Evolutionary conservation across 2,329 filamentous ascomycete genomes (phyloP).

Genomic region (Colletotrichum agaves): DNA sequence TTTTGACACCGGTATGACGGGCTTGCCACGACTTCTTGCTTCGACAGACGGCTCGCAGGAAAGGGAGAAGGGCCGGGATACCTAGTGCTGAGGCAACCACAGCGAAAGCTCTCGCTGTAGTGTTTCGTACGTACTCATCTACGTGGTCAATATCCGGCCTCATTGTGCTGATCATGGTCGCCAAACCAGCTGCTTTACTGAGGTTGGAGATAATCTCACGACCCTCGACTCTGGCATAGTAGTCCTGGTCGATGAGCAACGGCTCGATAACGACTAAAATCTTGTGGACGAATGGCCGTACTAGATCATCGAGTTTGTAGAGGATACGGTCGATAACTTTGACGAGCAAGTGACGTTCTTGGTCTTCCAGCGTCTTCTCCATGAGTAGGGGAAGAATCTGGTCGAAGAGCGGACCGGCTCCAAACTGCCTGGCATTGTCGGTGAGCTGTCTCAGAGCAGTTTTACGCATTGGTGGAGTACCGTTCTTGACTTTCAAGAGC

Average conservation of each 20-base stretch:
- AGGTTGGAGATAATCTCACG: constrained; percentile 99
- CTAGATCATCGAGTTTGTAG: constrained; percentile 97
- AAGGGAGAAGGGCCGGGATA: constrained; percentile 93
- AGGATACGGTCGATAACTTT: constrained; percentile 99
- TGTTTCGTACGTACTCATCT: constrained; percentile 98
- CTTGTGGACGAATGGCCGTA: constrained; percentile 96
- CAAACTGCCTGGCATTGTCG: constrained; percentile 96
- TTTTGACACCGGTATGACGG: constrained; percentile 97
- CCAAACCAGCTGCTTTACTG: constrained; percentile 93
- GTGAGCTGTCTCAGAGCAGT: constrained; percentile 96
- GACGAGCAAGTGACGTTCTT: constrained; percentile 96
- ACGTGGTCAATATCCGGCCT: constrained; percentile 98
- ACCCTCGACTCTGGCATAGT: constrained; percentile 97
- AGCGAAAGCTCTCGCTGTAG: constrained; percentile 94
- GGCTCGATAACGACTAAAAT: constrained; percentile 99
- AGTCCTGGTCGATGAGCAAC: constrained; percentile 98
- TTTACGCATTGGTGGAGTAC: constrained; percentile 98
- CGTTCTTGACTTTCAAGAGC: constrained; percentile 98
- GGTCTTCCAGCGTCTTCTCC: constrained; percentile 98
- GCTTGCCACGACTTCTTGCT: constrained; percentile 99
- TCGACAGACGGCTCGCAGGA: constrained; percentile 93
- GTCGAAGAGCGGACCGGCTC: constrained; percentile 93
- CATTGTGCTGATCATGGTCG: constrained; percentile 99
- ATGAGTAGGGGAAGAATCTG: constrained; percentile 96
- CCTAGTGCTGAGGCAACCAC: constrained; percentile 96